These are phyloP conservation scores for Erysimum cheiranthoides DNA, from an alignment of 345 rosid species.

Conservation along the genomic window DNA sequence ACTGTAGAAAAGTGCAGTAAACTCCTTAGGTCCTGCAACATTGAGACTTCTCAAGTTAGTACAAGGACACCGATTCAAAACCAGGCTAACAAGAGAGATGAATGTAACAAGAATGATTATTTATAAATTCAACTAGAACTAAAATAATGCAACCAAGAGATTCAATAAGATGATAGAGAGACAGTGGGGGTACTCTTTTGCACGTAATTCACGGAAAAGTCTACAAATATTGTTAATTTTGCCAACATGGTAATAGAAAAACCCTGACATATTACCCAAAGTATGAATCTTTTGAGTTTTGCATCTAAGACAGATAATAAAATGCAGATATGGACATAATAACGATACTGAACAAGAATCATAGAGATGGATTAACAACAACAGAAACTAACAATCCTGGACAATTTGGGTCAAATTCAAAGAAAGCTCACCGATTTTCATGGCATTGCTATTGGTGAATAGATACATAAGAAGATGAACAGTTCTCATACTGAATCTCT, in stretches of 20 bases:
- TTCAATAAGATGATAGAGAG: slow-evolving; percentile 18
- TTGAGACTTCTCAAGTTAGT: neutral
- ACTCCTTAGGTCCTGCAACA: slow-evolving; percentile 84
- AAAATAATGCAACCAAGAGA: slow-evolving; percentile 26
- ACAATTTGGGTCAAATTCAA: neutral
- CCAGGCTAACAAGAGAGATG: slow-evolving; percentile 13
- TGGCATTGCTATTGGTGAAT: slow-evolving; percentile 74
- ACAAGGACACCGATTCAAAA: slow-evolving; percentile 23
- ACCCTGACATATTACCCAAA: slow-evolving; percentile 17
- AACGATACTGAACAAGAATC: neutral
- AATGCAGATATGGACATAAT: neutral
- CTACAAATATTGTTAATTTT: neutral
- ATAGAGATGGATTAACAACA: neutral
- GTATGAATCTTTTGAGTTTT: neutral
- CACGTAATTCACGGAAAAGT: slow-evolving; percentile 26
- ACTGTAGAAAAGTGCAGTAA: slow-evolving; percentile 80
- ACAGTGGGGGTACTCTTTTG: slow-evolving; percentile 19
- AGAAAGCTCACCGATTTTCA: slow-evolving; percentile 69
- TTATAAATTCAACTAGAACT: slow-evolving; percentile 32
- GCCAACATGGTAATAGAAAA: slow-evolving; percentile 17
- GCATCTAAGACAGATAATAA: neutral
- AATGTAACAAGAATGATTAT: slow-evolving; percentile 3
- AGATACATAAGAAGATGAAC: slow-evolving; percentile 87
- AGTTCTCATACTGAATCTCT: slow-evolving; percentile 88
- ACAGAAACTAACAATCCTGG: neutral